Conservation (phyloP, 139 green algal species). For the Chlorella sorokiniana region DNA sequence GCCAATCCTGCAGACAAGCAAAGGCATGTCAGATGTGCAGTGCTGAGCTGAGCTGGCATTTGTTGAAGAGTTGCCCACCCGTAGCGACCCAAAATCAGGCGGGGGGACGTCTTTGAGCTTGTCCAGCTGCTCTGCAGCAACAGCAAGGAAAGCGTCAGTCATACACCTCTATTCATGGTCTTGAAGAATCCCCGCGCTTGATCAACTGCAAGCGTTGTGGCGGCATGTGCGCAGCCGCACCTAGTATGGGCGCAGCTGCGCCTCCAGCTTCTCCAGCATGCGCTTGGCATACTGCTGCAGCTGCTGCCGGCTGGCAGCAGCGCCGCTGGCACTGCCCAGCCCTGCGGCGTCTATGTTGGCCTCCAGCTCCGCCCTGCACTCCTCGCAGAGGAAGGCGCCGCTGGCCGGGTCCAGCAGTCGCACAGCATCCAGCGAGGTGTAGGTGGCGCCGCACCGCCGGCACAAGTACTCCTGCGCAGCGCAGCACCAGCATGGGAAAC, state of each 20-base stretch:
- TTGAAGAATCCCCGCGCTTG: too few relatives aligned
- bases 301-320: slow-evolving; percentile 8
- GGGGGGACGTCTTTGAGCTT: slow-evolving; percentile 35
- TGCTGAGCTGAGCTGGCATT: not conserved
- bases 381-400: slow-evolving; percentile 42
- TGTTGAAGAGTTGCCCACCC: slow-evolving; percentile 2
- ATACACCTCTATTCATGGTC: too few relatives aligned
- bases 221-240: slow-evolving; percentile 1
- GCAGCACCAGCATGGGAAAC: not conserved
- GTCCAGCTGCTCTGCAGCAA: slow-evolving; percentile 40
- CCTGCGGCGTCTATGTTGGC: slow-evolving; percentile 18
- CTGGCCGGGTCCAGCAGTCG: slow-evolving; percentile 34
- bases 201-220: too few relatives aligned
- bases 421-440: slow-evolving; percentile 34
- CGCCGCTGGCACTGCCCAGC: not conserved
- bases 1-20: slow-evolving; percentile 1
- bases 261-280: slow-evolving; percentile 27
- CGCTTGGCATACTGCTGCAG: slow-evolving; percentile 23
- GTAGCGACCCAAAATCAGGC: slow-evolving; percentile 42
- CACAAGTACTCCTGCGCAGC: slow-evolving; percentile 42
- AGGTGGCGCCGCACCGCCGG: slow-evolving; percentile 31
- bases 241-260: slow-evolving; percentile 21
- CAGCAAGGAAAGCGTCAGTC: too few relatives aligned
- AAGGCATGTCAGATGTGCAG: not conserved
- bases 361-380: slow-evolving; percentile 37